Conservation (phyloP, 164 flowering plant genomes). For the Vitis riparia region DNA sequence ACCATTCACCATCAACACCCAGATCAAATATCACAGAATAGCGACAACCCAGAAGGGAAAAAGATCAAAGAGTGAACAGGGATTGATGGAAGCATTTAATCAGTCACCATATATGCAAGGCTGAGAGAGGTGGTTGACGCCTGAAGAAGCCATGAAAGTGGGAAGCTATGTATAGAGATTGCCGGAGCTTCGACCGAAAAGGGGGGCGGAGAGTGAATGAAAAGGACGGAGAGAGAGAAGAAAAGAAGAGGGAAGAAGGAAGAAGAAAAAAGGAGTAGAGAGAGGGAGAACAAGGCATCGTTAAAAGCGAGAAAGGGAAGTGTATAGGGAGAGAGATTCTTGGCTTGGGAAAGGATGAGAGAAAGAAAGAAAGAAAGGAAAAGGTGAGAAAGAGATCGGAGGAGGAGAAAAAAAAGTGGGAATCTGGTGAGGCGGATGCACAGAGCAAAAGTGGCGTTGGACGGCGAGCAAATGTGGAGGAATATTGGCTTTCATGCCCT, state of each 20-base stretch:
- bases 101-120: constrained; percentile 63
- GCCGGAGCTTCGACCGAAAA: not conserved
- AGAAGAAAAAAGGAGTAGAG: constrained; percentile 27
- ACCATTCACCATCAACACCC: not conserved
- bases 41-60: not conserved
- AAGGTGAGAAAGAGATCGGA: constrained; percentile 1
- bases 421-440: constrained; percentile 44
- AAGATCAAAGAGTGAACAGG: not conserved
- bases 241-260: constrained; percentile 2
- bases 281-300: constrained; percentile 11
- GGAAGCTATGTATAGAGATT: constrained; percentile 6
- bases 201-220: no score
- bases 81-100: constrained; percentile 4
- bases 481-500: not conserved
- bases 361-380: constrained; percentile 6
- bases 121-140: constrained; percentile 54
- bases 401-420: constrained; percentile 11
- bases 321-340: constrained; percentile 49
- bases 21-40: not conserved
- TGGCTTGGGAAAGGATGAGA: constrained; percentile 54
- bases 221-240: no score
- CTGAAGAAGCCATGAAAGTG: constrained; percentile 56
- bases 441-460: constrained; percentile 21
- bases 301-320: constrained; percentile 10
- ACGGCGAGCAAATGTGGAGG: not conserved